Conservation (phyloP, 176 grass and related monocot genomes). For the Ensete ventricosum region DNA sequence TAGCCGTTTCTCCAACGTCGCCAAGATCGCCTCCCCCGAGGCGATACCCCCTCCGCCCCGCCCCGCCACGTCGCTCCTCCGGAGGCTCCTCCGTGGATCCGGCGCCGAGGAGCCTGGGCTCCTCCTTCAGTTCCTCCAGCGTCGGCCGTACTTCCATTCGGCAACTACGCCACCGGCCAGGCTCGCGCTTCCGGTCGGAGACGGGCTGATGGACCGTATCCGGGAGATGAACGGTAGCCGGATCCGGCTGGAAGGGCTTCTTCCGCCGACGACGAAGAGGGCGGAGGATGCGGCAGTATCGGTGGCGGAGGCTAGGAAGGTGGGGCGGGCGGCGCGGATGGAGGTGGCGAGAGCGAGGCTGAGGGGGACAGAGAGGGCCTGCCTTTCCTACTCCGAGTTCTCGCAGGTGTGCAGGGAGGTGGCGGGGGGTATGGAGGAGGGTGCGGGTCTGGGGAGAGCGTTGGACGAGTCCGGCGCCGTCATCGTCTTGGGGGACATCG, state of each 20-base stretch:
- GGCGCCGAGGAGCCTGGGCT: neutral
- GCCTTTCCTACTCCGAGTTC: slow-evolving; percentile 57
- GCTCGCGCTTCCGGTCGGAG: slow-evolving; percentile 67
- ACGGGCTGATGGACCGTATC: slow-evolving; percentile 41
- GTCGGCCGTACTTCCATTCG: slow-evolving; percentile 10
- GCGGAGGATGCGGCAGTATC: slow-evolving; percentile 19
- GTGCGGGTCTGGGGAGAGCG: slow-evolving; percentile 26
- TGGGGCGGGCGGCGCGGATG: slow-evolving; percentile 46
- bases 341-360: slow-evolving; percentile 54
- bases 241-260: slow-evolving; percentile 40
- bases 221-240: slow-evolving; percentile 23
- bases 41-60: neutral
- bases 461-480: slow-evolving; percentile 65
- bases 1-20: neutral
- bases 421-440: slow-evolving; percentile 37
- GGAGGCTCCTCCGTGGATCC: neutral
- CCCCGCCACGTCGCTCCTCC: neutral
- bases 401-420: slow-evolving; percentile 55
- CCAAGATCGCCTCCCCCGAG: neutral
- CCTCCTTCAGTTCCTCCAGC: slow-evolving; percentile 14
- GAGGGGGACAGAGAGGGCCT: slow-evolving; percentile 36
- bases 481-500: slow-evolving; percentile 58
- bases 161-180: slow-evolving; percentile 46
- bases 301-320: slow-evolving; percentile 53
- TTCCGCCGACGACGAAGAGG: neutral